Evolutionary conservation across 139 green algal species (phyloP).

Genomic region (Volvox africanus): DNA sequence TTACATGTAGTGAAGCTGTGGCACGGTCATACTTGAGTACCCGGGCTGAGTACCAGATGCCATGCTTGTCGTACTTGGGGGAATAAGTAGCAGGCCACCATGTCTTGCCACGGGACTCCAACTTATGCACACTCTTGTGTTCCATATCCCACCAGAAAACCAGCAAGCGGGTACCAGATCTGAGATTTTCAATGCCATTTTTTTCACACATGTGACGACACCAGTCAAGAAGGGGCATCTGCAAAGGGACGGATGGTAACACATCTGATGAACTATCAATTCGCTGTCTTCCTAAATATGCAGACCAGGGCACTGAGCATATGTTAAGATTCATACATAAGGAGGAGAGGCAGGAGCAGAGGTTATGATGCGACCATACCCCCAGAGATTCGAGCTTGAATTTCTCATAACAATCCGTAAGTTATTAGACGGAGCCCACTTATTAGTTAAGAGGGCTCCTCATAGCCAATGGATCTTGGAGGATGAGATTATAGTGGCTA

Average conservation of each 20-base stretch:
- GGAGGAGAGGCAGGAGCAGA: no score
- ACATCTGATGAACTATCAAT: no score
- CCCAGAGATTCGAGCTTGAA: not conserved
- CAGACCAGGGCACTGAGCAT: no score
- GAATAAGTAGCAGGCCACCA: conserved; percentile 21
- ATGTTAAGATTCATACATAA: no score
- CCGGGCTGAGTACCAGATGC: conserved; percentile 24
- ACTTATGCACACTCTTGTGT: conserved; percentile 3
- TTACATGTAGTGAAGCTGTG: not conserved
- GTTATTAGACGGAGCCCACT: not conserved
- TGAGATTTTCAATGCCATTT: not conserved
- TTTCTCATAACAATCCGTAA: not conserved
- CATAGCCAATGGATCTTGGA: not conserved
- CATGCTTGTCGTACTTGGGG: not conserved
- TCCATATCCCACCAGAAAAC: conserved; percentile 32
- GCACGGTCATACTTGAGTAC: not conserved
- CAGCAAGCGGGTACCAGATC: not conserved
- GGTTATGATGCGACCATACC: no score
- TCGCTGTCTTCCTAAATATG: no score
- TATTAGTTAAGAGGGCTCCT: not conserved
- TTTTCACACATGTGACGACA: not conserved
- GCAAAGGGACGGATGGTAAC: not conserved
- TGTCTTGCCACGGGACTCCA: not conserved
- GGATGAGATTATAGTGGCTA: no score
- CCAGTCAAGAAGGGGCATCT: conserved; percentile 26